Percentiles rank a stretch among this genome's conserved stretches.
Evolutionary conservation across 2,329 filamentous ascomycete species (phyloP).

Genomic region (Paramyrothecium roridum): DNA sequence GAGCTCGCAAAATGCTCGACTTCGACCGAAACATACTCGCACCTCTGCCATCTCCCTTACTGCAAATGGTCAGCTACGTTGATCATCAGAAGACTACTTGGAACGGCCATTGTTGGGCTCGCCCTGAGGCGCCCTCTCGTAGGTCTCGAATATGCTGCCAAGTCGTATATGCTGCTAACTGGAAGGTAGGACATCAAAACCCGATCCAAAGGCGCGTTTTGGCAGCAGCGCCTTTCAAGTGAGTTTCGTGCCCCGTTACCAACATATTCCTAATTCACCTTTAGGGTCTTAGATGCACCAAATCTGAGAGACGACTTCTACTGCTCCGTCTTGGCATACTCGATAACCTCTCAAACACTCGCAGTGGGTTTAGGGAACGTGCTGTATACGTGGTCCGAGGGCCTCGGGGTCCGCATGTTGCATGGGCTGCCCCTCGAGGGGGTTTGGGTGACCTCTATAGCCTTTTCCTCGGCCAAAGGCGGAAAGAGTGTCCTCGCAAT

Average conservation of each 20-base stretch:
- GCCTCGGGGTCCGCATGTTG: constrained; percentile 56
- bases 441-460: constrained; percentile 74
- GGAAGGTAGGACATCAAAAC: not conserved
- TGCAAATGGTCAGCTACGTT: not conserved
- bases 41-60: constrained; percentile 4
- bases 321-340: constrained; percentile 88
- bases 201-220: constrained; percentile 39
- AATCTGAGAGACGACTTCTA: constrained; percentile 93
- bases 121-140: constrained; percentile 10
- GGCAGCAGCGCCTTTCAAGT: constrained; percentile 76
- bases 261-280: constrained; percentile 22
- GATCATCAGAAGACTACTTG: constrained; percentile 15
- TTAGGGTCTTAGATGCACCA: constrained; percentile 80
- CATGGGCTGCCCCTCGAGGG: constrained; percentile 20
- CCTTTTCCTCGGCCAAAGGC: constrained; percentile 80
- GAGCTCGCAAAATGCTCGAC: constrained; percentile 61
- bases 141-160: constrained; percentile 1
- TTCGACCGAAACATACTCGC: constrained; percentile 30
- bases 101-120: constrained; percentile 20
- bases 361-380: constrained; percentile 78
- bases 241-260: constrained; percentile 12
- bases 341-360: constrained; percentile 66
- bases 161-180: not conserved
- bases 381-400: constrained; percentile 88
- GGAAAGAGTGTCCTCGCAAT: constrained; percentile 79